These are phyloP conservation scores for Ambrosia trifida DNA, from an alignment of 129 eudicot genomes.

Conservation along the genomic window DNA sequence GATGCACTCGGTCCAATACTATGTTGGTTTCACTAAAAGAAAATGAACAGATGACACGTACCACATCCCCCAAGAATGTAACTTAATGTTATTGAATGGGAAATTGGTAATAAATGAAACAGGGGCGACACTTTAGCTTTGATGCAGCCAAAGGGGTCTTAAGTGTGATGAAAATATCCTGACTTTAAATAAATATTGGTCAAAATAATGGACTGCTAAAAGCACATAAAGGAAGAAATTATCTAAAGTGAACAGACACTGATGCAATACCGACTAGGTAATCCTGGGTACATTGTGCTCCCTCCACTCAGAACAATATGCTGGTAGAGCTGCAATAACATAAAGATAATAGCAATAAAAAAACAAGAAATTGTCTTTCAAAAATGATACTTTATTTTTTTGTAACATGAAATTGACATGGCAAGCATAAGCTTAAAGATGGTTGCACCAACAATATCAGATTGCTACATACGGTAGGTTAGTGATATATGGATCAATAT, in stretches of 20 bases:
- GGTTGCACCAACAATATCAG: not conserved
- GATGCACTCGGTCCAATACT: conserved; percentile 20
- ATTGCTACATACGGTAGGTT: not conserved
- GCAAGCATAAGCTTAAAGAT: conserved; percentile 2
- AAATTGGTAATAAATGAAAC: not conserved
- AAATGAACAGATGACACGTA: not conserved
- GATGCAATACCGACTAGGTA: conserved; percentile 89
- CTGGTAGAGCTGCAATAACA: conserved; percentile 82
- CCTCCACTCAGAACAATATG: conserved; percentile 99
- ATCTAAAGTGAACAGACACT: conserved; percentile 4
- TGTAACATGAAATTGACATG: conserved; percentile 8
- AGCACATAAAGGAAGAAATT: conserved; percentile 16
- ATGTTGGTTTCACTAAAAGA: not conserved
- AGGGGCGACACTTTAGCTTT: conserved; percentile 1
- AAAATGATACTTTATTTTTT: not conserved
- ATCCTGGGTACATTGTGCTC: conserved; percentile 99
- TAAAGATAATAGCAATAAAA: conserved; percentile 15
- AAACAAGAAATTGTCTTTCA: not conserved
- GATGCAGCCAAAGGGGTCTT: conserved; percentile 5
- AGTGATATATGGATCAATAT: not conserved
- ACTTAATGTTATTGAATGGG: not conserved
- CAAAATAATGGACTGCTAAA: conserved; percentile 18
- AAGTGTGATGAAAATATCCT: conserved; percentile 1
- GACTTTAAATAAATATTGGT: not conserved
- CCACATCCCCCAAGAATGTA: too few relatives aligned